These are phyloP conservation scores for Eucalyptus pumila DNA, from an alignment of 345 rosid species.

Conservation along the genomic window DNA sequence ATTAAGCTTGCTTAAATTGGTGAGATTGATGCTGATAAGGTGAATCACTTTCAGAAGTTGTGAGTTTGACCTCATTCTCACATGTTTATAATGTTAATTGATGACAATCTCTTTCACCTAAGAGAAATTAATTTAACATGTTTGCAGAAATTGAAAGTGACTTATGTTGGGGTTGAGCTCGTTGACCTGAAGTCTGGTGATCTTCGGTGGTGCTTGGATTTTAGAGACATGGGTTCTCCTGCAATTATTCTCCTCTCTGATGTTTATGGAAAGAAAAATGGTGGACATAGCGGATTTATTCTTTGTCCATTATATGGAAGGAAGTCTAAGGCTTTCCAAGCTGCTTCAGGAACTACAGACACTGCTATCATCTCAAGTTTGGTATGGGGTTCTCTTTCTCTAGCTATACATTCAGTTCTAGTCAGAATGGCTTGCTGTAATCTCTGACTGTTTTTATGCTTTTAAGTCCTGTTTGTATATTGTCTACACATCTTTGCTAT, in stretches of 20 bases:
- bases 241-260: slow-evolving; percentile 68
- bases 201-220: slow-evolving; percentile 92
- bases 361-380: slow-evolving; percentile 61
- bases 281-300: slow-evolving; percentile 71
- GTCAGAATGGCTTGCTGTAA: neutral
- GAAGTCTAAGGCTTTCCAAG: slow-evolving; percentile 96
- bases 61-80: neutral
- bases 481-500: neutral
- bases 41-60: neutral
- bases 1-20: neutral
- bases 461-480: neutral
- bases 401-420: neutral
- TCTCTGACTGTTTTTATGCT: neutral
- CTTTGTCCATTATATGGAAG: slow-evolving; percentile 90
- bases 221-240: slow-evolving; percentile 93
- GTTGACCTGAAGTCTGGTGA: slow-evolving; percentile 69
- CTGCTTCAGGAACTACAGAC: slow-evolving; percentile 87
- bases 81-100: neutral
- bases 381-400: slow-evolving; percentile 24
- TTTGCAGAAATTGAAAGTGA: slow-evolving; percentile 78
- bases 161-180: slow-evolving; percentile 82
- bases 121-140: neutral
- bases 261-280: slow-evolving; percentile 49
- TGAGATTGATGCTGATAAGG: neutral
- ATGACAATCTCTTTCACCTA: neutral